phyloP scores from a whole-genome alignment of 352 stramenopile genomes.

The Discostella stelligera region DNA sequence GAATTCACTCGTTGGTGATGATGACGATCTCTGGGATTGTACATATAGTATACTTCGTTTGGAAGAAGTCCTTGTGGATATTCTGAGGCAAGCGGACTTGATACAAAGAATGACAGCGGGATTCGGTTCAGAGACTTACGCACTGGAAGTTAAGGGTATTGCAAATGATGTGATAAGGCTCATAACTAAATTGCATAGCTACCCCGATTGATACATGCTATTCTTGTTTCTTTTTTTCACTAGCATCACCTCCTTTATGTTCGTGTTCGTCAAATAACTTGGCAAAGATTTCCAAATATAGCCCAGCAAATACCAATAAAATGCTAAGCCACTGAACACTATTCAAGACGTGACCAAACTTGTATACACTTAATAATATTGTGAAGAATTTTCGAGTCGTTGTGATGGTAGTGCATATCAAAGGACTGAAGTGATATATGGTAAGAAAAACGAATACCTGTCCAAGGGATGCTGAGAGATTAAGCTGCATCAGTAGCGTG shows the following conservation, averaged over 20 bases:
- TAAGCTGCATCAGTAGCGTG: slow-evolving; percentile 87
- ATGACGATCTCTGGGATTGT: not conserved
- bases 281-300: slow-evolving; percentile 74
- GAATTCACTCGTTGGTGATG: not conserved
- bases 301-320: slow-evolving; percentile 88
- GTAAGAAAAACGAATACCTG: slow-evolving; percentile 98
- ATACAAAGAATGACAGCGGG: not conserved
- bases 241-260: not conserved
- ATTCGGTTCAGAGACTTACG: not conserved
- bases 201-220: not conserved
- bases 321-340: slow-evolving; percentile 89
- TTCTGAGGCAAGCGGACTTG: not conserved
- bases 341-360: slow-evolving; percentile 91
- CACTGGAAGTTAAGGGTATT: not conserved
- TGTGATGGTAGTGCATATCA: slow-evolving; percentile 94
- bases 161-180: not conserved
- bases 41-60: not conserved
- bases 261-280: slow-evolving; percentile 33
- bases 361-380: slow-evolving; percentile 92
- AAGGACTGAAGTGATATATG: slow-evolving; percentile 91
- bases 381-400: slow-evolving; percentile 97
- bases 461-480: slow-evolving; percentile 88
- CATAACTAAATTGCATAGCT: not conserved
- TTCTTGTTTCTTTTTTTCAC: slow-evolving; percentile 38
- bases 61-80: not conserved